Base-by-base conservation (phyloP, 768 basidiomycete species). In the Podaxis sp. region DNA sequence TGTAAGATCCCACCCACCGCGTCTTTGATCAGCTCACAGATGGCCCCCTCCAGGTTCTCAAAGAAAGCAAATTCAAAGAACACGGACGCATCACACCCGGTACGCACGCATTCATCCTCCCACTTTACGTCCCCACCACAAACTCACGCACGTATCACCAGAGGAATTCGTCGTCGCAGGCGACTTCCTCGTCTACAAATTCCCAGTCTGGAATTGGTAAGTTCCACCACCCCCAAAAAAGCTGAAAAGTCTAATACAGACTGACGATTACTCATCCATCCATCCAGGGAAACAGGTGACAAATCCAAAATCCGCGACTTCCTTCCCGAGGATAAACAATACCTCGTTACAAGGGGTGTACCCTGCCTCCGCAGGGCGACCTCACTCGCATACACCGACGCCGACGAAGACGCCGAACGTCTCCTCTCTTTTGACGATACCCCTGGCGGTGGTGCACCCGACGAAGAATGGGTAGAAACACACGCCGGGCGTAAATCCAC, bases 141-240 rank as follows among this genome's bases (percentile, higher is more conserved):
- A 61, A 68, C 63, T 54, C 51, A 55, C 55, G 18, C 10, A 36
- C 46, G 0, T 54, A 13, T 36, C 35, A 3, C 14, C 36, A 91
- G 96, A 99, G 85, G 97, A 98, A 74, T 98, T 97, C 69, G 93
- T 98, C 28, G 94, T 93, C 14, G 97, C 97, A 6, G 97, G 97
- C 57, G 97, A 99, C 73, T 98, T 98, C 75, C 78, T 99, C 61
- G 81, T 88, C 5, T 98, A 98, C 85, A 99, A 99, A 79, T 99
- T 99, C 75, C 93, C 93, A 10, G 94, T 97, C 25, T 99, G 97
- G 97, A 80, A 86, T 69, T 99, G 97, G 97, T 93, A 60, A 66
- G 90, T 72, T 57, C 53, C 28, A 44, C 56, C 53, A 25, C 47
- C 9, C 28, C 27, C 1, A 32, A 28, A 9, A 9, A 32, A 32